Conservation (phyloP, 2,329 filamentous ascomycete species). For the Diaporthe citri region DNA sequence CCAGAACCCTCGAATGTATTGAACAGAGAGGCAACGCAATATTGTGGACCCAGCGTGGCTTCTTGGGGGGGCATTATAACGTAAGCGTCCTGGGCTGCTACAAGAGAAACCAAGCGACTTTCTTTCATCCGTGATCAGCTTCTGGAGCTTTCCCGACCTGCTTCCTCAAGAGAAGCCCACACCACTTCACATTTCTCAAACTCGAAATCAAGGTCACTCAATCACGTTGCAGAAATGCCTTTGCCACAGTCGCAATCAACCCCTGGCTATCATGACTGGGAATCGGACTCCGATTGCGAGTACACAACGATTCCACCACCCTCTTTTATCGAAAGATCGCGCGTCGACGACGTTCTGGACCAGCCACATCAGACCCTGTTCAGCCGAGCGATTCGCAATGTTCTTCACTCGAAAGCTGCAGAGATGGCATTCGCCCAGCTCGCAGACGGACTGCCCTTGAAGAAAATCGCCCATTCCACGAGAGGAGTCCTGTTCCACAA, state of each 20-base stretch:
- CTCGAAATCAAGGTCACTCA: too few relatives aligned
- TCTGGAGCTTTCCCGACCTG: too few relatives aligned
- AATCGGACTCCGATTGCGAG: background rate
- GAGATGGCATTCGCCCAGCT: background rate
- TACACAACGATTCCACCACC: background rate
- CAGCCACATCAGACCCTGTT: background rate
- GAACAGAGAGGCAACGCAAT: too few relatives aligned
- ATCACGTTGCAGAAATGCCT: background rate
- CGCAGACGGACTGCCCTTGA: slow-evolving; percentile 12
- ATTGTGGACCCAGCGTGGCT: too few relatives aligned
- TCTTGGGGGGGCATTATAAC: too few relatives aligned
- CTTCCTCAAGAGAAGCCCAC: too few relatives aligned
- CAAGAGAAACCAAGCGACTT: too few relatives aligned
- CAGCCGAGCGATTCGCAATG: background rate
- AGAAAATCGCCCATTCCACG: background rate
- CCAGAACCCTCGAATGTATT: too few relatives aligned
- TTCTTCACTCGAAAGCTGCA: background rate
- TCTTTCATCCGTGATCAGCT: too few relatives aligned
- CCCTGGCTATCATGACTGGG: background rate
- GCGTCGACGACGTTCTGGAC: background rate
- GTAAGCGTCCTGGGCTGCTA: too few relatives aligned
- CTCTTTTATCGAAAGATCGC: background rate
- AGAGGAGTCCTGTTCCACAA: background rate
- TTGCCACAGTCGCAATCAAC: background rate
- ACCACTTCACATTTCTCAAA: too few relatives aligned